Evolutionary conservation across 768 basidiomycete species (phyloP), one percentile per base, ranked within the genome.

Genomic region (Hericium erinaceus): DNA sequence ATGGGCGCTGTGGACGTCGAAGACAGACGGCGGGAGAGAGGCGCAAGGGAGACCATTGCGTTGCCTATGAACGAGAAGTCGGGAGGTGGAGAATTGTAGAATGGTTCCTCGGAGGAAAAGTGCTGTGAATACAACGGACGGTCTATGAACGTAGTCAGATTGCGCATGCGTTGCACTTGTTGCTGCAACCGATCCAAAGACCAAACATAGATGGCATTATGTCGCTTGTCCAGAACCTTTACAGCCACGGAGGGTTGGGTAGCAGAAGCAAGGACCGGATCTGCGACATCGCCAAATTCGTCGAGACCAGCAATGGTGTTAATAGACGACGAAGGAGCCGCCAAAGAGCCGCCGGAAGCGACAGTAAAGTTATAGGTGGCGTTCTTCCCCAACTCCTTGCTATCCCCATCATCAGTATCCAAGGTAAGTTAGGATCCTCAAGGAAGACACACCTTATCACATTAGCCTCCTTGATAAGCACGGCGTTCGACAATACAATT

Each of bases 21-120:
- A 2, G 90, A 87, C 39, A 91, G 73, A 56, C 83, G 78, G 44
- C 91, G 84, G 12, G 83, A 84, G 49, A 98, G 77, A 2, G 93
- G 85, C 0, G 87, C 83, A 24, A 99, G 78, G 13, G 91, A 89
- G 55, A 95, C 76, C 33, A 89, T 72, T 0, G 90, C 87, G 64
- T 90, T 88, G 57, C 95, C 97, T 57, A 99, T 85, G 70, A 95
- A 95, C 7, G 93, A 95, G 69, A 89, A 95, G 63, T 88, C 84
- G 7, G 92, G 89, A 2, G 92, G 83, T 2, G 90, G 88, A 39
- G 80, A 80, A 67, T 95, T 88, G 71, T 89, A 94, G 74, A 98
- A 99, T 2, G 92, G 88, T 72, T 92, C 92, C 62, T 94, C 88
- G 13, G 87, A 85, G 33, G 91, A 90, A 74, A 98, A 97, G 70